Evolutionary conservation across 2,329 filamentous ascomycete species (phyloP).

Genomic region (Apiospora koreana): DNA sequence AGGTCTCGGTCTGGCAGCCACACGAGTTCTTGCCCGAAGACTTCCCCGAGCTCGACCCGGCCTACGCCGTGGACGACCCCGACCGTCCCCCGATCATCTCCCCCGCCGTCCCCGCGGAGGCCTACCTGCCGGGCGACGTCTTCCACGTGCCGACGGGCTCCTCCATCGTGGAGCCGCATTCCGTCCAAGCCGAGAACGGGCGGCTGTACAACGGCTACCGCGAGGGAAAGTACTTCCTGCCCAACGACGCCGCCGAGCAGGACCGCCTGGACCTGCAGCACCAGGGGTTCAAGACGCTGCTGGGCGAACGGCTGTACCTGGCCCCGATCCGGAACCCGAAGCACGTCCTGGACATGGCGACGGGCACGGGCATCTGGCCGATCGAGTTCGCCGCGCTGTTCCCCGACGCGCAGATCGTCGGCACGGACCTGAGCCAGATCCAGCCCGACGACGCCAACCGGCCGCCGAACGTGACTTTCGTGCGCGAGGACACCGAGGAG

Average conservation of each 20-base stretch:
- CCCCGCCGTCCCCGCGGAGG: background rate
- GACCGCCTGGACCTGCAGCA: constrained; percentile 14
- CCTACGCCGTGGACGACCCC: background rate
- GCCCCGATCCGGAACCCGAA: constrained; percentile 4
- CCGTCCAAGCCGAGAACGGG: background rate
- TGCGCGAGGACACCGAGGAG: constrained; percentile 11
- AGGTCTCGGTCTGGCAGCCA: background rate
- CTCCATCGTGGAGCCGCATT: background rate
- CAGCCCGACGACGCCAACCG: background rate
- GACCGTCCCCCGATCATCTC: background rate
- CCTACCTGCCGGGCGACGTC: background rate
- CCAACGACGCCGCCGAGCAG: constrained; percentile 18
- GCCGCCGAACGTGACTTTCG: background rate
- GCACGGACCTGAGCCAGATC: constrained; percentile 13
- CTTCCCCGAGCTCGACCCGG: background rate
- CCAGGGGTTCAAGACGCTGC: background rate
- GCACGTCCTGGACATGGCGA: constrained; percentile 10
- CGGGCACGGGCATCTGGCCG: constrained; percentile 4
- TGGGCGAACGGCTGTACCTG: background rate
- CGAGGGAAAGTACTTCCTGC: background rate
- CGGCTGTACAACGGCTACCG: background rate
- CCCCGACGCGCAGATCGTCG: constrained; percentile 6
- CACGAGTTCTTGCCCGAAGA: background rate
- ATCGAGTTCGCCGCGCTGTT: constrained; percentile 6
- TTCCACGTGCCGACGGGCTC: background rate